A percentile compares a stretch with the other conserved stretches of the same genome.
Conservation (phyloP, 2,329 filamentous ascomycete species). For the Ophiostoma himal-ulmi region DNA sequence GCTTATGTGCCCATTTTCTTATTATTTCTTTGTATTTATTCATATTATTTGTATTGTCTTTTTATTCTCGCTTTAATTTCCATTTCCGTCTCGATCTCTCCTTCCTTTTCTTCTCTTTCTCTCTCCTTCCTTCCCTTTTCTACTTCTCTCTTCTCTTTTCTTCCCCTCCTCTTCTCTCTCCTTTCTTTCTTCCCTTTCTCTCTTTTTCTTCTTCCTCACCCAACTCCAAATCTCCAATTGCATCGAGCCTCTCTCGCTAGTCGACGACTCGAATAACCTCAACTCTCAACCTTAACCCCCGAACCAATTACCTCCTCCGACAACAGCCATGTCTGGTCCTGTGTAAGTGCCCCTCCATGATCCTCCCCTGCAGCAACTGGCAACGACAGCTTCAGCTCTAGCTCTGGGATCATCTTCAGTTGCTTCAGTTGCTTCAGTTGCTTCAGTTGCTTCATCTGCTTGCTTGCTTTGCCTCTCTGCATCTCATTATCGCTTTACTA, state of each 20-base stretch:
- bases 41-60: slow-evolving; percentile 7
- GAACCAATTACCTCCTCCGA: slow-evolving; percentile 4
- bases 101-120: slow-evolving; percentile 7
- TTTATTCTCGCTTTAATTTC: slow-evolving; percentile 23
- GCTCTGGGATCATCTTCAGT: not conserved
- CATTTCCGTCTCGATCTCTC: slow-evolving; percentile 5
- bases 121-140: slow-evolving; percentile 11
- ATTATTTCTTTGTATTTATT: slow-evolving; percentile 16
- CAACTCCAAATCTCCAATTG: not conserved
- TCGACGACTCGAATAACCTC: slow-evolving; percentile 13
- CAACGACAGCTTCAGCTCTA: not conserved
- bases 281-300: slow-evolving; percentile 11
- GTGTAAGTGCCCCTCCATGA: slow-evolving; percentile 50
- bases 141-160: slow-evolving; percentile 11
- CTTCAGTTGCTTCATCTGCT: not conserved
- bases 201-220: not conserved
- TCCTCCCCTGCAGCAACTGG: slow-evolving; percentile 11
- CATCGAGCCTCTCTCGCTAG: slow-evolving; percentile 7
- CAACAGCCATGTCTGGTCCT: slow-evolving; percentile 53
- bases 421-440: not conserved
- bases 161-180: slow-evolving; percentile 1
- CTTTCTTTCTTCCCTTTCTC: slow-evolving; percentile 1
- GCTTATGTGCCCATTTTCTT: not conserved
- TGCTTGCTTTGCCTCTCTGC: not conserved
- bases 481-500: not conserved